A percentile compares a stretch with the other conserved stretches of the same genome.
These are phyloP conservation scores for Moricandia moricandioides DNA, from an alignment of 345 rosid species.

Conservation along the genomic window DNA sequence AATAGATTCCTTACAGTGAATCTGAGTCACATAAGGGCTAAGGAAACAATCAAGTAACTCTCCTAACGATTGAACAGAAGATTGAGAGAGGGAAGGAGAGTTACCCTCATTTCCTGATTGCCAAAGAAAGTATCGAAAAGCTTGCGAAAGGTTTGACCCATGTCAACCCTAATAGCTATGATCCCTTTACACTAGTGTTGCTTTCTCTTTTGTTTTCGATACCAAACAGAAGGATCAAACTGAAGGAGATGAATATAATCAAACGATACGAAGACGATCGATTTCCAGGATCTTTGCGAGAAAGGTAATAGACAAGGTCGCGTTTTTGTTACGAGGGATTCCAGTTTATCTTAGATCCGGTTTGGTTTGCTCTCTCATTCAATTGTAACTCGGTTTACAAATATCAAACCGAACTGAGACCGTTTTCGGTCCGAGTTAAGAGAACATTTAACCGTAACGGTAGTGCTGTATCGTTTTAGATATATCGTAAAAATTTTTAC, in stretches of 20 bases:
- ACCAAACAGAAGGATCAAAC: neutral
- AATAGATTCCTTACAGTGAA: too few relatives aligned
- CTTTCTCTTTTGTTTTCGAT: neutral
- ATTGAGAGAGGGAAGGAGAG: constrained; percentile 18
- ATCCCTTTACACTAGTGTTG: neutral
- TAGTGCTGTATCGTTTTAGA: too few relatives aligned
- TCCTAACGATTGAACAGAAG: neutral
- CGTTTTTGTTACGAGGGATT: neutral
- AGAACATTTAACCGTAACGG: too few relatives aligned
- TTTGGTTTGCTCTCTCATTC: neutral
- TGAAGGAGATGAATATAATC: constrained; percentile 7
- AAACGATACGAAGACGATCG: constrained; percentile 2
- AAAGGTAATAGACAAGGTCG: constrained; percentile 7
- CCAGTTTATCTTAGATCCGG: neutral
- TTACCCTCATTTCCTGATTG: constrained; percentile 87
- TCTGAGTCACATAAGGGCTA: too few relatives aligned
- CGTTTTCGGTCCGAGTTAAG: too few relatives aligned
- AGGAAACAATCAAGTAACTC: too few relatives aligned
- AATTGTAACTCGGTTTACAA: neutral
- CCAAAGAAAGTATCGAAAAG: constrained; percentile 90
- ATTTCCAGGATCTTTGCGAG: neutral
- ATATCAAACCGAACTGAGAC: neutral
- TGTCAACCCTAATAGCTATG: constrained; percentile 23
- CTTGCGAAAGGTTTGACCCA: constrained; percentile 91
- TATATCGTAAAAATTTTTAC: too few relatives aligned